phyloP scores from a whole-genome alignment of 495 filamentous ascomycete species.

The Penicillium cosmopolitanum region DNA sequence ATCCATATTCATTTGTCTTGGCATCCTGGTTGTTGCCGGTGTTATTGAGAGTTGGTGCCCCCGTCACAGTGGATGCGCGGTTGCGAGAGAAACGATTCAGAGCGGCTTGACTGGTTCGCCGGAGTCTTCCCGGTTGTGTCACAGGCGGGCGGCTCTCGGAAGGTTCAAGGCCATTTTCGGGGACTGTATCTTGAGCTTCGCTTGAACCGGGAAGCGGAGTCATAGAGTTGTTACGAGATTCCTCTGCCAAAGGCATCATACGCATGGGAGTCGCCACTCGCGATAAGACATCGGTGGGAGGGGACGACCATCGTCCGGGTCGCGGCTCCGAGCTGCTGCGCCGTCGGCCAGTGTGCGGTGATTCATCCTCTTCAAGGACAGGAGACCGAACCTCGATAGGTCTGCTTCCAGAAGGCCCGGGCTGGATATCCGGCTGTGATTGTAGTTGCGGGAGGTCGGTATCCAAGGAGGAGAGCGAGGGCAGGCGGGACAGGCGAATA shows the following conservation, averaged over 20 bases:
- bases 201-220: conserved; percentile 8
- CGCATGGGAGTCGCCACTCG: conserved; percentile 41
- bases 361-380: conserved; percentile 36
- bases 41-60: conserved; percentile 21
- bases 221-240: conserved; percentile 31
- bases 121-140: conserved; percentile 20
- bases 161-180: conserved; percentile 11
- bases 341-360: conserved; percentile 38
- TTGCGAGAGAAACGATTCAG: conserved; percentile 41
- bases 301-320: conserved; percentile 43
- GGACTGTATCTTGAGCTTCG: background rate
- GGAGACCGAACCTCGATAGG: conserved; percentile 19
- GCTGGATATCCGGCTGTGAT: conserved; percentile 9
- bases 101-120: conserved; percentile 40
- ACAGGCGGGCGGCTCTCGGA: conserved; percentile 13
- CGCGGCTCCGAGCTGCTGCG: conserved; percentile 53
- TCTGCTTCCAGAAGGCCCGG: conserved; percentile 13
- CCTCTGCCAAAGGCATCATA: conserved; percentile 43
- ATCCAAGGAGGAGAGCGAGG: conserved; percentile 31
- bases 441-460: conserved; percentile 3
- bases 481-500: conserved; percentile 43
- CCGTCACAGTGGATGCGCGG: conserved; percentile 39
- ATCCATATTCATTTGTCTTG: conserved; percentile 50
- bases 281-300: conserved; percentile 35
- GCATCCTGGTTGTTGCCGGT: conserved; percentile 10